Percentiles rank a stretch among this genome's conserved stretches.
phyloP scores from a whole-genome alignment of 1,284 basidiomycete species.

The Calocybe gambosa region DNA sequence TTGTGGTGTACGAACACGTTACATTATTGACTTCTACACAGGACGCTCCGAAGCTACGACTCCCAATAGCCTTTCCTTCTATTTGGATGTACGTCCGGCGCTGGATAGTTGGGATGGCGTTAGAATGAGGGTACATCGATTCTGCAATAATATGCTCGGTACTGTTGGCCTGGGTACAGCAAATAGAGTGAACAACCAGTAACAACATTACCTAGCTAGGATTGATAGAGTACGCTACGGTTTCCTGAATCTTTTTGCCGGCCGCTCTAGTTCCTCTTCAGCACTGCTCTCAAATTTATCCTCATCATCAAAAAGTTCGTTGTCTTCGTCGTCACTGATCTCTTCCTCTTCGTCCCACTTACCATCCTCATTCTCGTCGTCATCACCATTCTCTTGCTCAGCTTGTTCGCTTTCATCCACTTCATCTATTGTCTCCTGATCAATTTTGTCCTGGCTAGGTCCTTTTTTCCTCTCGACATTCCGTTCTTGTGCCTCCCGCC shows the following conservation, averaged over 20 bases:
- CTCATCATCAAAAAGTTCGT: conserved; percentile 30
- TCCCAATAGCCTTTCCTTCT: conserved; percentile 65
- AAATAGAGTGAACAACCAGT: conserved; percentile 4
- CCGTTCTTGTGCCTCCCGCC: conserved; percentile 81
- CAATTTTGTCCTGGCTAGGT: conserved; percentile 19
- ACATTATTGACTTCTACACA: conserved; percentile 98
- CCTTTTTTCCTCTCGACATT: conserved; percentile 82
- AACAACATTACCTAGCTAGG: no score
- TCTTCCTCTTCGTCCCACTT: conserved; percentile 61
- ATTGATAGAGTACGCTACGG: no score
- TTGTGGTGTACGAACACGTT: conserved; percentile 82
- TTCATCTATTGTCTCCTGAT: conserved; percentile 30
- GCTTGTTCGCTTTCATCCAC: conserved; percentile 28
- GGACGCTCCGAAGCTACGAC: conserved; percentile 53
- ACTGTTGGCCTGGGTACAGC: conserved; percentile 16
- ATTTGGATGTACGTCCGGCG: conserved; percentile 91
- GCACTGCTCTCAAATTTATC: conserved; percentile 18
- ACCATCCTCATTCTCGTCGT: conserved; percentile 34
- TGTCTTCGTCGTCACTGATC: conserved; percentile 54
- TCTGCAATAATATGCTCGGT: conserved; percentile 31
- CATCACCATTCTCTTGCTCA: conserved; percentile 15
- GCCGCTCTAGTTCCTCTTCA: conserved; percentile 27
- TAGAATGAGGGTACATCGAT: conserved; percentile 62
- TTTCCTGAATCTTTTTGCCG: conserved; percentile 31
- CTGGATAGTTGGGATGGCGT: conserved; percentile 88